Evolutionary conservation across 257 asterid genomes (phyloP).

Genomic region (Echites panduratus): DNA sequence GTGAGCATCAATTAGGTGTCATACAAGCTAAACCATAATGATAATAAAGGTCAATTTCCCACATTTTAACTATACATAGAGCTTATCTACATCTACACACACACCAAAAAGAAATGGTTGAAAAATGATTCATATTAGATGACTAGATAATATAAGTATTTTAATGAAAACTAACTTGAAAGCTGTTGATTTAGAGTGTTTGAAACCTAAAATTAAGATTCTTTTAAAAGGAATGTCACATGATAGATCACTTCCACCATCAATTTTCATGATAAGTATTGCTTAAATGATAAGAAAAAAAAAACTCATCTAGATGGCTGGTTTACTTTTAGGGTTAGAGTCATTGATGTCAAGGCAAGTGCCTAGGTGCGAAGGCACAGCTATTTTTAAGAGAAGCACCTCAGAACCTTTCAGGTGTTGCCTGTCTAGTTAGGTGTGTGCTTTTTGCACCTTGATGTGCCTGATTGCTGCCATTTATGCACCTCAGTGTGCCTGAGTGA

Average conservation of each 20-base stretch:
- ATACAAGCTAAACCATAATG: not conserved
- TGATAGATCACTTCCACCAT: not conserved
- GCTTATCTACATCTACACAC: not conserved
- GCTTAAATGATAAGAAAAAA: not conserved
- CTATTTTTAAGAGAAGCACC: too few species aligned
- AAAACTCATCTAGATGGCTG: not conserved
- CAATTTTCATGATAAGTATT: not conserved
- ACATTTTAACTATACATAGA: not conserved
- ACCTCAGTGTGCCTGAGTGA: too few species aligned
- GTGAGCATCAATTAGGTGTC: not conserved
- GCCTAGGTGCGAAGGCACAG: too few species aligned
- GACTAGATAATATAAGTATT: too few species aligned
- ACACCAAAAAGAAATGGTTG: not conserved
- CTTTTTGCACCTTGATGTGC: too few species aligned
- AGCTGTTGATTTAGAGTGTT: not conserved
- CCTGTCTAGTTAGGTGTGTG: too few species aligned
- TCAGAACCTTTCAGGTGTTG: too few species aligned
- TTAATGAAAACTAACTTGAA: too few species aligned
- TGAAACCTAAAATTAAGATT: not conserved
- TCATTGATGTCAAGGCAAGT: too few species aligned
- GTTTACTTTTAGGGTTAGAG: too few species aligned
- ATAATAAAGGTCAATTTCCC: not conserved
- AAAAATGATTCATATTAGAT: not conserved
- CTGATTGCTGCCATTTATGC: too few species aligned
- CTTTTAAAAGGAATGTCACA: not conserved